Evolutionary conservation across 1,284 basidiomycete genomes (phyloP).

Genomic region (Takashimella koratensis): DNA sequence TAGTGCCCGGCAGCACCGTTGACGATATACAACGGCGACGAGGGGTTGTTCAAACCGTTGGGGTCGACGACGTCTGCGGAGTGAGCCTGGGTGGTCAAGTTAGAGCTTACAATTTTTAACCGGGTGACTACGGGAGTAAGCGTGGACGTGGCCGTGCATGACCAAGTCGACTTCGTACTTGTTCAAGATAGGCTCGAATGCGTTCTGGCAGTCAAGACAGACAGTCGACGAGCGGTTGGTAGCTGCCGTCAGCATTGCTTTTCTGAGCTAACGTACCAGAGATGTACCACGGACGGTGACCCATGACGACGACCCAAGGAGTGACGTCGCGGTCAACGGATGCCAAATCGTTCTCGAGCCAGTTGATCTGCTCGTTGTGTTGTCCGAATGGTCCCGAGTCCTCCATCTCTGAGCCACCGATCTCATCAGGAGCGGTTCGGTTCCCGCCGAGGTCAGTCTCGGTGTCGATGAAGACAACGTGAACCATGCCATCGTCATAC

Average conservation of each 20-base stretch:
- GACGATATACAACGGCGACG: background rate
- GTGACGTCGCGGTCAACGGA: conserved; percentile 31
- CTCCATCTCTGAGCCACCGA: background rate
- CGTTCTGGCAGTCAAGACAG: background rate
- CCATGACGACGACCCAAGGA: conserved; percentile 34
- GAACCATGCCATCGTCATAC: conserved; percentile 5
- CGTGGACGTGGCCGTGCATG: background rate
- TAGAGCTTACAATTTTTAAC: background rate
- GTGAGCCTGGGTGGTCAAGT: no score
- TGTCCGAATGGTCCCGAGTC: background rate
- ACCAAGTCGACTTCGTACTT: background rate
- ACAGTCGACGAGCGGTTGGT: background rate
- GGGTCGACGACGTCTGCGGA: background rate
- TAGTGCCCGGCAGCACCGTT: background rate
- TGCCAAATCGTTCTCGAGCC: conserved; percentile 30
- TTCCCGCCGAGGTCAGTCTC: background rate
- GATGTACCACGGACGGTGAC: conserved; percentile 30
- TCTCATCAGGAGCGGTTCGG: background rate
- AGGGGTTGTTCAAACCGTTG: background rate
- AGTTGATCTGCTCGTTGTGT: conserved; percentile 6
- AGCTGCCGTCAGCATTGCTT: background rate
- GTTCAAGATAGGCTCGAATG: background rate
- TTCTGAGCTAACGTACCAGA: background rate
- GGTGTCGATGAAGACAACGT: conserved; percentile 4
- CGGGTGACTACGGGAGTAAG: background rate